These are phyloP conservation scores for Trypanosoma melophagium DNA, from an alignment of 208 protist genomes.

Conservation along the genomic window DNA sequence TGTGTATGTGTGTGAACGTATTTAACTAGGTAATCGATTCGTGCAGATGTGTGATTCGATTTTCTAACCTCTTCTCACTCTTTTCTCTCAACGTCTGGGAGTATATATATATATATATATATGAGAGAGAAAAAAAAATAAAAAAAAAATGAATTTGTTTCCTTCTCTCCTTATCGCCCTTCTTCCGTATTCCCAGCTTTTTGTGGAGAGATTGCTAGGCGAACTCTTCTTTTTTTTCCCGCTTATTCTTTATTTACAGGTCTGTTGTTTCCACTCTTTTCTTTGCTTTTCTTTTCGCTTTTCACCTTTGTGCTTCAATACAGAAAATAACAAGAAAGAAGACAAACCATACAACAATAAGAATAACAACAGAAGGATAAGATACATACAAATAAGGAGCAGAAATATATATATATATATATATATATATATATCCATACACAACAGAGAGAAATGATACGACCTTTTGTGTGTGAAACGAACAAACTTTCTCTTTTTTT, in stretches of 20 bases:
- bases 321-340: not conserved
- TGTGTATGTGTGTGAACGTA: too few species aligned
- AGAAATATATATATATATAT: conserved; percentile 12
- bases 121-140: not conserved
- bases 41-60: not conserved
- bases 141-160: conserved; percentile 3
- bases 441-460: too few species aligned
- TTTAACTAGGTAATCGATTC: too few species aligned
- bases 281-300: conserved; percentile 22
- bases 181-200: too few species aligned
- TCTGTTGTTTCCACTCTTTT: not conserved
- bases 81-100: not conserved
- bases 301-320: conserved; percentile 3
- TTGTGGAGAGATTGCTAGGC: too few species aligned
- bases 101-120: too few species aligned
- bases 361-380: conserved; percentile 9
- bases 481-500: too few species aligned
- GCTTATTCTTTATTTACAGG: not conserved
- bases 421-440: conserved; percentile 8
- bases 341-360: not conserved
- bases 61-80: not conserved
- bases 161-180: not conserved
- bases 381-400: not conserved
- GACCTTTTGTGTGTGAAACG: too few species aligned
- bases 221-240: not conserved